A percentile compares a stretch with the other conserved stretches of the same genome.
Evolutionary conservation across 2,329 filamentous ascomycete genomes (phyloP).

Genomic region (Sporothrix pallida): DNA sequence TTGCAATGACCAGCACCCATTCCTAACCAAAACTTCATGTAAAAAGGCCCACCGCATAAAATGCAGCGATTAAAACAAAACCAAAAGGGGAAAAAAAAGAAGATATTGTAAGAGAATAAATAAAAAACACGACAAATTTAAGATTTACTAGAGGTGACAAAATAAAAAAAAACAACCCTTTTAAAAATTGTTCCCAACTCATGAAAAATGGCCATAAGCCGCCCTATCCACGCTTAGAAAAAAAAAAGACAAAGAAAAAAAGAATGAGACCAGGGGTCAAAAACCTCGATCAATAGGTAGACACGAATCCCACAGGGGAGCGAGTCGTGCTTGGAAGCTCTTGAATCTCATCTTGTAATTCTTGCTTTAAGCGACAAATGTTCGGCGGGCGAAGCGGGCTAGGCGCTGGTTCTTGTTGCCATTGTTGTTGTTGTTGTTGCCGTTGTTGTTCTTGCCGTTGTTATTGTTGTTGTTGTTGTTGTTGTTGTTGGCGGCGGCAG

Average conservation of each 20-base stretch:
- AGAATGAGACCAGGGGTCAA: background rate
- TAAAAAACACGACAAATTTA: background rate
- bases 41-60: background rate
- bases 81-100: conserved; percentile 3
- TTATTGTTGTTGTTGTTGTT: conserved; percentile 33
- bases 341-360: background rate
- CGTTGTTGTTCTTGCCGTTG: conserved; percentile 31
- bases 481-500: conserved; percentile 35
- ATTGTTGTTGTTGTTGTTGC: conserved; percentile 32
- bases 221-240: background rate
- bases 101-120: background rate
- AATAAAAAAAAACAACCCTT: conserved; percentile 4
- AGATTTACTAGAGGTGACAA: background rate
- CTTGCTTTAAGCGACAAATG: conserved; percentile 37
- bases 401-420: conserved; percentile 36
- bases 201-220: conserved; percentile 8
- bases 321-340: background rate
- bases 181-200: conserved; percentile 15
- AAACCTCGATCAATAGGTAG: background rate
- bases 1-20: conserved; percentile 1
- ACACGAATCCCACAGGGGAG: background rate
- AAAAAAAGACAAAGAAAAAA: background rate
- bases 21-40: background rate
- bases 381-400: conserved; percentile 38
- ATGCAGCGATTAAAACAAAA: background rate